Evolutionary conservation across 352 stramenopile genomes (phyloP).

Genomic region (Phytophthora litchii): DNA sequence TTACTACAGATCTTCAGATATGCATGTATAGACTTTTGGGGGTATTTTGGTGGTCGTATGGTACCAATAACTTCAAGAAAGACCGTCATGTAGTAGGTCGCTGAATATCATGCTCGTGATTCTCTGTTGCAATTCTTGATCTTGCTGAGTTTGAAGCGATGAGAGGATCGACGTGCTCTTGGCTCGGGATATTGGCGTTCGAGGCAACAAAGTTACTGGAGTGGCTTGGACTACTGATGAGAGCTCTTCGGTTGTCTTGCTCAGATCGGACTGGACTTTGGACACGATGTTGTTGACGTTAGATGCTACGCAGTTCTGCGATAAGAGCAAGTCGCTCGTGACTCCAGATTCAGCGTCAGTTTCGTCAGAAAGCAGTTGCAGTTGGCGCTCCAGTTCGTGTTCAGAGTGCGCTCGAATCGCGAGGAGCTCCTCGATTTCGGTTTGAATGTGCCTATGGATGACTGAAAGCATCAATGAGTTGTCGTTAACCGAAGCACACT

Average conservation of each 20-base stretch:
- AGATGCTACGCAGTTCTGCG: constrained; percentile 34
- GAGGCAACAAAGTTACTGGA: constrained; percentile 10
- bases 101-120: constrained; percentile 40
- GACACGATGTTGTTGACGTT: constrained; percentile 28
- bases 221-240: not conserved
- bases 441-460: constrained; percentile 18
- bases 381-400: constrained; percentile 25
- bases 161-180: constrained; percentile 36
- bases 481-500: constrained; percentile 8
- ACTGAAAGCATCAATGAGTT: constrained; percentile 7
- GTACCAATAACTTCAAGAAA: constrained; percentile 11
- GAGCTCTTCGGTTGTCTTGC: constrained; percentile 14
- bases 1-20: no score
- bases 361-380: constrained; percentile 30
- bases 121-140: constrained; percentile 39
- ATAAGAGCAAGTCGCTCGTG: constrained; percentile 22
- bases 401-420: constrained; percentile 32
- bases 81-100: constrained; percentile 33
- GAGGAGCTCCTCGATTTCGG: constrained; percentile 32
- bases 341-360: constrained; percentile 4
- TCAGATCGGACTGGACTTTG: constrained; percentile 27
- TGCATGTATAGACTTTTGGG: no score
- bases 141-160: constrained; percentile 31
- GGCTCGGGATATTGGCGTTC: constrained; percentile 35
- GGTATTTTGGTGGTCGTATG: constrained; percentile 21